A percentile compares a stretch with the other conserved stretches of the same genome.
Evolutionary conservation across 495 filamentous ascomycete species (phyloP).

Genomic region (Penicillium samsonianum): DNA sequence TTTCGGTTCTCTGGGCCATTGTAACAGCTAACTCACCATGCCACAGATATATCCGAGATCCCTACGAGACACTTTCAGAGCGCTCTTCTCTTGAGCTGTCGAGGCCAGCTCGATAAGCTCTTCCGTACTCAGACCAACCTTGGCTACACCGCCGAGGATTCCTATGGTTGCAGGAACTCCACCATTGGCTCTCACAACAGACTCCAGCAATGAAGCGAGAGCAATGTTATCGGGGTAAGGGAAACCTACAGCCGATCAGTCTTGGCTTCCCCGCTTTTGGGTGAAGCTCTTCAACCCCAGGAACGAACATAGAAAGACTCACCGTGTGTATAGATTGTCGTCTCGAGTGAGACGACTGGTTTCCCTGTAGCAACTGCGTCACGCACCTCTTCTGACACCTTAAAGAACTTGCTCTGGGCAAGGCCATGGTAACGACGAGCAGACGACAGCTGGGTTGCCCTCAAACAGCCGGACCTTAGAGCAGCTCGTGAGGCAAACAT

Average conservation of each 20-base stretch:
- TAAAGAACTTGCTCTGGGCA: slow-evolving; percentile 57
- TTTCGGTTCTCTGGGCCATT: not conserved
- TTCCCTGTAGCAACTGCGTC: slow-evolving; percentile 69
- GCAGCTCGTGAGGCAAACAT: slow-evolving; percentile 38
- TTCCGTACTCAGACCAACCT: slow-evolving; percentile 68
- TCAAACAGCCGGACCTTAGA: slow-evolving; percentile 22
- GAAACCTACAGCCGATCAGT: slow-evolving; percentile 62
- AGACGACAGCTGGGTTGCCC: slow-evolving; percentile 18
- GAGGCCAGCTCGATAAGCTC: slow-evolving; percentile 71
- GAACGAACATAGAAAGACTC: slow-evolving; percentile 15
- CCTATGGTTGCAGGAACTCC: slow-evolving; percentile 93
- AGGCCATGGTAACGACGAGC: slow-evolving; percentile 37
- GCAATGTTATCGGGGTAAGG: slow-evolving; percentile 78
- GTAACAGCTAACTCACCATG: slow-evolving; percentile 55
- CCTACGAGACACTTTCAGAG: slow-evolving; percentile 79
- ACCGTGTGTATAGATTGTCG: slow-evolving; percentile 86
- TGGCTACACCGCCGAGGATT: slow-evolving; percentile 76
- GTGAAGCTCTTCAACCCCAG: not conserved
- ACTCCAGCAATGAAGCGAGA: slow-evolving; percentile 70
- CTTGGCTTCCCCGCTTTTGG: slow-evolving; percentile 15
- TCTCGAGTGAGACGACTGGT: slow-evolving; percentile 89
- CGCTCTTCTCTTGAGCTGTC: slow-evolving; percentile 60
- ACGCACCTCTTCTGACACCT: slow-evolving; percentile 78
- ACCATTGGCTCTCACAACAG: slow-evolving; percentile 73
- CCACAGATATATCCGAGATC: slow-evolving; percentile 83